Percentiles rank a stretch among this genome's conserved stretches.
Conservation (phyloP, 768 basidiomycete genomes). For the Rhodotorula paludigena region DNA sequence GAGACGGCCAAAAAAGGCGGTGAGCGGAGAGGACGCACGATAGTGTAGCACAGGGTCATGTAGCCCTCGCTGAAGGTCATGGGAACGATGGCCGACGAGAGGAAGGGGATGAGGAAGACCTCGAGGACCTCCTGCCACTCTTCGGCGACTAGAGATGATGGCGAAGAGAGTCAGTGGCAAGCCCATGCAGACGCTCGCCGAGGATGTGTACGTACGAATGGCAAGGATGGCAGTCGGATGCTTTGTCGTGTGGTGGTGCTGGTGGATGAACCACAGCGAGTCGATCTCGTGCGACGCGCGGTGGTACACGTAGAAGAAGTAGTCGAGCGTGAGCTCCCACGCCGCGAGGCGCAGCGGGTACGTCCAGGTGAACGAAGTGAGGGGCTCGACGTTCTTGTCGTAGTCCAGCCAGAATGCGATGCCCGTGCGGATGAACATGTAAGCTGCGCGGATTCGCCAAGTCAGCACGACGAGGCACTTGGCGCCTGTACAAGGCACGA, state of each 20-base stretch:
- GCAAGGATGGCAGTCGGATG: constrained; percentile 32
- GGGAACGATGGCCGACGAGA: not conserved
- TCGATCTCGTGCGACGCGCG: constrained; percentile 27
- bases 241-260: constrained; percentile 11
- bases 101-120: constrained; percentile 12
- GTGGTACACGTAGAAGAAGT: constrained; percentile 34
- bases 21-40: constrained; percentile 5
- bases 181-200: too few species aligned
- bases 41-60: constrained; percentile 28
- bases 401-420: constrained; percentile 18
- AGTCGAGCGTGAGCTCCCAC: constrained; percentile 29
- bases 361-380: not conserved
- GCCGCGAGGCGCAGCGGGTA: constrained; percentile 17
- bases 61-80: constrained; percentile 26
- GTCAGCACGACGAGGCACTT: not conserved
- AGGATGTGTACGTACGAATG: not conserved
- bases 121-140: constrained; percentile 18
- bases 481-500: not conserved
- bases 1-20: too few species aligned
- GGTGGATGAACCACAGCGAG: constrained; percentile 29
- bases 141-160: constrained; percentile 9
- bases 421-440: constrained; percentile 27
- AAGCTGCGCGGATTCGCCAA: not conserved
- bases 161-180: not conserved
- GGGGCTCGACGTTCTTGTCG: constrained; percentile 2